Conservation (phyloP, 2,329 filamentous ascomycete genomes). For the Hyphodiscus sp. region DNA sequence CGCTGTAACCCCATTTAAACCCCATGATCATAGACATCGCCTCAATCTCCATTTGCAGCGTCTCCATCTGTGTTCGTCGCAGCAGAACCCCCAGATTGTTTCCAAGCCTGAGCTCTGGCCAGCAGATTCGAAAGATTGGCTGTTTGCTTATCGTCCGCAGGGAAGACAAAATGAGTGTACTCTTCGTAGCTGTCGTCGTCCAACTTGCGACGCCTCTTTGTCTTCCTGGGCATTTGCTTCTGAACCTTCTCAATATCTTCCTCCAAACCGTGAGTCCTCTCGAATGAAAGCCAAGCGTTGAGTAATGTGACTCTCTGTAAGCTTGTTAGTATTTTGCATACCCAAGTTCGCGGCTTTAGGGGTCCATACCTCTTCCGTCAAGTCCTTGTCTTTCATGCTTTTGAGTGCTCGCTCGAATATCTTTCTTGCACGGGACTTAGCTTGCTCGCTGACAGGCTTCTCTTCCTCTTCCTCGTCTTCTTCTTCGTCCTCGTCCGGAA, state of each 20-base stretch:
- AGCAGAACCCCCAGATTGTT: constrained; percentile 26
- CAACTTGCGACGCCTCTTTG: constrained; percentile 86
- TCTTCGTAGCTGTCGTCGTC: constrained; percentile 95
- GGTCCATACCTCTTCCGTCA: constrained; percentile 70
- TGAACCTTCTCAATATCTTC: constrained; percentile 77
- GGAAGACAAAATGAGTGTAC: constrained; percentile 96
- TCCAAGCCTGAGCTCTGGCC: constrained; percentile 75
- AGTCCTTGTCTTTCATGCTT: constrained; percentile 79
- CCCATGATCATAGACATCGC: not conserved
- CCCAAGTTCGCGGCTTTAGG: not conserved
- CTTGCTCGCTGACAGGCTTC: constrained; percentile 69
- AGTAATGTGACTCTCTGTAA: constrained; percentile 73
- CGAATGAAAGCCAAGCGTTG: constrained; percentile 88
- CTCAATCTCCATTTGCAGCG: constrained; percentile 11
- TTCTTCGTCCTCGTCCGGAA: constrained; percentile 67
- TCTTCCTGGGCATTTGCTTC: constrained; percentile 86
- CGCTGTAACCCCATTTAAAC: not conserved
- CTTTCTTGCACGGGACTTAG: constrained; percentile 73
- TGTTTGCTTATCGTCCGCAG: constrained; percentile 82
- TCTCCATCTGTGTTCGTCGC: constrained; percentile 17
- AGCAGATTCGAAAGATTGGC: constrained; percentile 78
- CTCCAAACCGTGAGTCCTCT: constrained; percentile 70
- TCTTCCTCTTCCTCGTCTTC: constrained; percentile 49
- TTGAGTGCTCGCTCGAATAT: constrained; percentile 83
- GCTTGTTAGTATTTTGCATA: constrained; percentile 29